phyloP scores from a whole-genome alignment of 768 basidiomycete species.

The Hortiboletus flavorubellus region DNA sequence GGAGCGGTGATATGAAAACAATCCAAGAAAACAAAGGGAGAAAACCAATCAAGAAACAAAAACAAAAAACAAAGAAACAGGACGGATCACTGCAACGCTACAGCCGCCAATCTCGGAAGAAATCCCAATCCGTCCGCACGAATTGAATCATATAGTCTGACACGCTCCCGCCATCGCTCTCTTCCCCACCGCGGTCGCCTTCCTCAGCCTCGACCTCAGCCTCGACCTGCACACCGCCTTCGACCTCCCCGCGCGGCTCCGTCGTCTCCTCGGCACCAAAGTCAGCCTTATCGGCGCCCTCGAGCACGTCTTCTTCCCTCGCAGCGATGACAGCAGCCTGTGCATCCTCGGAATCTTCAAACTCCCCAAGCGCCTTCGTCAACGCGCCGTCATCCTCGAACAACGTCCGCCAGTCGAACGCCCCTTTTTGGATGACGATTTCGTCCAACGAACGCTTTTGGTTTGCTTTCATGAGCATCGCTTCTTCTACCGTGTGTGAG shows the following conservation, averaged over 20 bases:
- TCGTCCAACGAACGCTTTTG: constrained; percentile 92
- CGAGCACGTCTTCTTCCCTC: constrained; percentile 64
- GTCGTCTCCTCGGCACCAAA: constrained; percentile 51
- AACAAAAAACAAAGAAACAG: not conserved
- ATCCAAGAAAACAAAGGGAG: not conserved
- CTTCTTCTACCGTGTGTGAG: constrained; percentile 89
- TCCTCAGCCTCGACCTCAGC: constrained; percentile 36
- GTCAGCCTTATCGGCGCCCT: constrained; percentile 78
- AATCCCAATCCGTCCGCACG: constrained; percentile 60
- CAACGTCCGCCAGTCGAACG: constrained; percentile 90
- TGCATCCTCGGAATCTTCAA: constrained; percentile 86
- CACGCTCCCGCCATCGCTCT: constrained; percentile 65
- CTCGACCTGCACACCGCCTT: constrained; percentile 27
- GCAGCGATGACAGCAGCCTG: constrained; percentile 77
- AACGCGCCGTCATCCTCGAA: constrained; percentile 63
- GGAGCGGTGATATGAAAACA: constrained; percentile 6
- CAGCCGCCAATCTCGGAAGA: constrained; percentile 71
- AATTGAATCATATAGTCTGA: constrained; percentile 83
- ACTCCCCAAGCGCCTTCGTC: constrained; percentile 74
- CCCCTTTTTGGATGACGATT: constrained; percentile 89
- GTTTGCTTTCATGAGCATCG: constrained; percentile 95
- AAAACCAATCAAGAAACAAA: not conserved
- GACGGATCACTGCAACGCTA: constrained; percentile 22
- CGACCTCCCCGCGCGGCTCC: constrained; percentile 28
- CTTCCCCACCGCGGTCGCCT: constrained; percentile 35